Conservation (phyloP, 768 basidiomycete species). For the Mycena leptocephala region DNA sequence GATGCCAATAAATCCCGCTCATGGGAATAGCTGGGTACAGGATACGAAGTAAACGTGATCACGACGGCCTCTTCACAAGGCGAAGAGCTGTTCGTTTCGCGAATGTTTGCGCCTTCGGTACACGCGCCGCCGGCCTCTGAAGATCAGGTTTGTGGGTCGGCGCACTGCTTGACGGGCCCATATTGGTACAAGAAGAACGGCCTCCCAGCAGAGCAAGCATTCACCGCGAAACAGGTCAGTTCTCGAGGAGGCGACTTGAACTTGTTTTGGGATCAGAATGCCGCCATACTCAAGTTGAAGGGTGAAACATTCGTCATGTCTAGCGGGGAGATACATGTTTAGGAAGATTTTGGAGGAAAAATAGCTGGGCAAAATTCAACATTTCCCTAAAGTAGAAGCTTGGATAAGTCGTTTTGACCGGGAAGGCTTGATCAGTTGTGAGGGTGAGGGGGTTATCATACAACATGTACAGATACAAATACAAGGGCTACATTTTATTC, state of each 20-base stretch:
- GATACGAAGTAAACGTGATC: constrained; percentile 55
- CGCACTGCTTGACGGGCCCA: constrained; percentile 65
- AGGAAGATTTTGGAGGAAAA: not conserved
- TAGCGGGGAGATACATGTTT: constrained; percentile 49
- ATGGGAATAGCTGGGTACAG: constrained; percentile 48
- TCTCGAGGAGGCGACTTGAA: constrained; percentile 63
- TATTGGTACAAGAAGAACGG: constrained; percentile 63
- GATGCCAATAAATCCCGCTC: not conserved
- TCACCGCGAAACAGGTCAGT: constrained; percentile 69
- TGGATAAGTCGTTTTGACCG: too few relatives aligned
- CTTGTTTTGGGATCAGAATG: constrained; percentile 54
- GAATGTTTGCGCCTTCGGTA: constrained; percentile 63
- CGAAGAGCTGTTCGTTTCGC: constrained; percentile 59
- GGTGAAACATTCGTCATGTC: constrained; percentile 55
- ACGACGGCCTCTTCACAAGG: constrained; percentile 52
- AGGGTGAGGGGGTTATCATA: too few relatives aligned
- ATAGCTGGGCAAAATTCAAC: too few relatives aligned
- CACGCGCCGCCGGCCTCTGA: constrained; percentile 51
- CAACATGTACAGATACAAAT: not conserved
- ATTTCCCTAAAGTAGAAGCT: too few relatives aligned
- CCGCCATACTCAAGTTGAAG: constrained; percentile 49
- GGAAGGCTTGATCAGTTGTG: too few relatives aligned
- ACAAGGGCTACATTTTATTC: too few relatives aligned
- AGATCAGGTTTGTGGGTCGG: constrained; percentile 71
- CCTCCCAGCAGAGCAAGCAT: constrained; percentile 48